These are phyloP conservation scores for Rhodotorula sp. DNA, from an alignment of 1,284 basidiomycete species.

Conservation along the genomic window DNA sequence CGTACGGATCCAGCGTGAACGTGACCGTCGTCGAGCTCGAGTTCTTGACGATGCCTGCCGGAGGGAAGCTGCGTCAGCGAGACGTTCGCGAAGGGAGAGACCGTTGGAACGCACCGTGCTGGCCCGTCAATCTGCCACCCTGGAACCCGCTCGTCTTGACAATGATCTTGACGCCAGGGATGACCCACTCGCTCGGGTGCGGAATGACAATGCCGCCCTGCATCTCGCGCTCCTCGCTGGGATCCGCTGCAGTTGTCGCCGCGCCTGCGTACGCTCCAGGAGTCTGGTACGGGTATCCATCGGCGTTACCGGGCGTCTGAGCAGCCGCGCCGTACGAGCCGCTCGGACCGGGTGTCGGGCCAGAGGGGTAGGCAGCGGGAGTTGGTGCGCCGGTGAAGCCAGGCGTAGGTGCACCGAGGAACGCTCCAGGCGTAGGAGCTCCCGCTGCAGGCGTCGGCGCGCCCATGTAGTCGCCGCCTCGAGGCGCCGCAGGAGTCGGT, in stretches of 20 bases:
- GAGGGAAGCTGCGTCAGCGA: not conserved
- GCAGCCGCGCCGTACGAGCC: constrained; percentile 47
- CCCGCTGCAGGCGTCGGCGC: constrained; percentile 41
- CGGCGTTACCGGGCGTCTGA: constrained; percentile 46
- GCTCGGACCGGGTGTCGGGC: constrained; percentile 50
- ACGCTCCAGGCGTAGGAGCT: constrained; percentile 42
- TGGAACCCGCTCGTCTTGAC: constrained; percentile 26
- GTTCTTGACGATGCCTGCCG: constrained; percentile 25
- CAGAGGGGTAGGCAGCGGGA: constrained; percentile 46
- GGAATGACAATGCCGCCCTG: not conserved
- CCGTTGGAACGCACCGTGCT: constrained; percentile 22
- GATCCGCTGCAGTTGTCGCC: constrained; percentile 37
- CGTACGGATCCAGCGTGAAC: constrained; percentile 29
- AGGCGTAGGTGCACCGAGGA: constrained; percentile 34
- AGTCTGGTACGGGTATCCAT: constrained; percentile 34
- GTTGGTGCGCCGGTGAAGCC: constrained; percentile 38
- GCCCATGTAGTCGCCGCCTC: constrained; percentile 26
- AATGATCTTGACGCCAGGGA: constrained; percentile 11
- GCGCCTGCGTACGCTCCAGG: constrained; percentile 39
- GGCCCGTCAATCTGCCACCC: constrained; percentile 20
- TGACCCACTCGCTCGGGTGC: constrained; percentile 33
- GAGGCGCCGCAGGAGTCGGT: constrained; percentile 45
- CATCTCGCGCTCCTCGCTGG: constrained; percentile 27
- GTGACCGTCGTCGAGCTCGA: constrained; percentile 10
- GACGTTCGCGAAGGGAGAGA: not conserved